Evolutionary conservation across 164 flowering plant species (phyloP).

Genomic region (Aristolochia californica): DNA sequence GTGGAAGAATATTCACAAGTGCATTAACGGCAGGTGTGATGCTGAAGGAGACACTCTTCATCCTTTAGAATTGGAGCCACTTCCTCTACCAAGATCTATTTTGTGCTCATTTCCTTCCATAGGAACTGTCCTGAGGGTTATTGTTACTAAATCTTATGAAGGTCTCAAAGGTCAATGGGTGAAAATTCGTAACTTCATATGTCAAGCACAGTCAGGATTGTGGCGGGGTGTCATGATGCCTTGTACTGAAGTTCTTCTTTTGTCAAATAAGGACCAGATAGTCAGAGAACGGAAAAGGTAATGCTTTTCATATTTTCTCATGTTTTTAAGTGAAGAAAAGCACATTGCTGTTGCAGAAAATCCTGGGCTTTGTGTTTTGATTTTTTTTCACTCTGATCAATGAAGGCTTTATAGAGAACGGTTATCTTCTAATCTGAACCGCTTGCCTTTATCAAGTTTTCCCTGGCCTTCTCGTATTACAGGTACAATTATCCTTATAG

Average conservation of each 20-base stretch:
- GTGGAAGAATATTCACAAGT: too few species aligned
- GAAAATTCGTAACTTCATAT: constrained; percentile 34
- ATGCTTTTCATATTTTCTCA: background rate
- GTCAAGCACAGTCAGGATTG: constrained; percentile 38
- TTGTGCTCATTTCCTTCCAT: constrained; percentile 50
- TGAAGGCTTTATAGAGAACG: constrained; percentile 32
- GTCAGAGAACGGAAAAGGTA: constrained; percentile 37
- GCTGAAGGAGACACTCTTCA: constrained; percentile 41
- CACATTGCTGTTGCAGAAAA: too few species aligned
- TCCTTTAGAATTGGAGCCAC: constrained; percentile 46
- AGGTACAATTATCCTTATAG: constrained; percentile 21
- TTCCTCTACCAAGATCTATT: constrained; percentile 41
- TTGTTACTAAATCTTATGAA: constrained; percentile 21
- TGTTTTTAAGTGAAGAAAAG: background rate
- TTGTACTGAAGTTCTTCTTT: constrained; percentile 36
- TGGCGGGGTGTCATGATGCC: constrained; percentile 49
- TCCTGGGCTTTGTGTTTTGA: too few species aligned
- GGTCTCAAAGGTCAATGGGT: constrained; percentile 58
- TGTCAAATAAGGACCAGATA: constrained; percentile 37
- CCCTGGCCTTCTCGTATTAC: constrained; percentile 52
- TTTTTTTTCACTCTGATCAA: too few species aligned
- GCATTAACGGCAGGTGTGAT: constrained; percentile 29
- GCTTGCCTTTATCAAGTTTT: constrained; percentile 52
- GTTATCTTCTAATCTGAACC: constrained; percentile 20
- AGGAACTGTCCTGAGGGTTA: constrained; percentile 65